A percentile compares a stretch with the other conserved stretches of the same genome.
Evolutionary conservation across 345 rosid species (phyloP).

Genomic region (Euphorbia peplus): DNA sequence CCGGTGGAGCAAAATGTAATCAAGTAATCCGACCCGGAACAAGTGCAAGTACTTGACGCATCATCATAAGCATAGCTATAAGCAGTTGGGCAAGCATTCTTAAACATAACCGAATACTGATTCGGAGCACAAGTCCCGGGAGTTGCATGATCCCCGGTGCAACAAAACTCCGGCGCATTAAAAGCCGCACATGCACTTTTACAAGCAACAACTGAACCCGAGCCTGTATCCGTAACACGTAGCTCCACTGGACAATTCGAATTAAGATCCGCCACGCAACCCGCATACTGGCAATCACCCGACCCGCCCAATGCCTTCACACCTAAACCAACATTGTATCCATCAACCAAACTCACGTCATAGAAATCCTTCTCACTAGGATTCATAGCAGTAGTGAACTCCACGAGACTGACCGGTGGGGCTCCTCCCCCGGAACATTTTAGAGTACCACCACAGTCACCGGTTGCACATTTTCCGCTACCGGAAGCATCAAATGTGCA

Average conservation of each 20-base stretch:
- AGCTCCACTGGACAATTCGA: slow-evolving; percentile 61
- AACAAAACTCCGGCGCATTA: slow-evolving; percentile 70
- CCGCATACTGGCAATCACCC: slow-evolving; percentile 77
- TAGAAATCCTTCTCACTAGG: slow-evolving; percentile 61
- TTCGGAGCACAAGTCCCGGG: slow-evolving; percentile 79
- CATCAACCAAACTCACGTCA: slow-evolving; percentile 92
- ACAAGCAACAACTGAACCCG: slow-evolving; percentile 63
- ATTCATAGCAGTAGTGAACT: slow-evolving; percentile 58
- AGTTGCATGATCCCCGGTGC: slow-evolving; percentile 66
- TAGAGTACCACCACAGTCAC: slow-evolving; percentile 70
- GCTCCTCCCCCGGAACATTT: slow-evolving; percentile 73
- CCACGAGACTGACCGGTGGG: slow-evolving; percentile 67
- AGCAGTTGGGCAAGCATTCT: slow-evolving; percentile 81
- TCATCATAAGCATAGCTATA: slow-evolving; percentile 95
- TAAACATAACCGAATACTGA: slow-evolving; percentile 70
- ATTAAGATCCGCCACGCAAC: slow-evolving; percentile 70
- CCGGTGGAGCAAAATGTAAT: slow-evolving; percentile 69
- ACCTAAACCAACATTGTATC: slow-evolving; percentile 78
- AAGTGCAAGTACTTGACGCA: slow-evolving; percentile 74
- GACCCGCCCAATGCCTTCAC: slow-evolving; percentile 58
- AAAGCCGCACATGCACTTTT: slow-evolving; percentile 85
- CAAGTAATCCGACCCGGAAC: slow-evolving; percentile 66
- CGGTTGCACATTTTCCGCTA: slow-evolving; percentile 62
- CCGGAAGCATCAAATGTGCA: slow-evolving; percentile 73
- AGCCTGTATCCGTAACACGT: slow-evolving; percentile 43